Base-by-base conservation (phyloP, 1,284 basidiomycete species). In the Athelia sp. region DNA sequence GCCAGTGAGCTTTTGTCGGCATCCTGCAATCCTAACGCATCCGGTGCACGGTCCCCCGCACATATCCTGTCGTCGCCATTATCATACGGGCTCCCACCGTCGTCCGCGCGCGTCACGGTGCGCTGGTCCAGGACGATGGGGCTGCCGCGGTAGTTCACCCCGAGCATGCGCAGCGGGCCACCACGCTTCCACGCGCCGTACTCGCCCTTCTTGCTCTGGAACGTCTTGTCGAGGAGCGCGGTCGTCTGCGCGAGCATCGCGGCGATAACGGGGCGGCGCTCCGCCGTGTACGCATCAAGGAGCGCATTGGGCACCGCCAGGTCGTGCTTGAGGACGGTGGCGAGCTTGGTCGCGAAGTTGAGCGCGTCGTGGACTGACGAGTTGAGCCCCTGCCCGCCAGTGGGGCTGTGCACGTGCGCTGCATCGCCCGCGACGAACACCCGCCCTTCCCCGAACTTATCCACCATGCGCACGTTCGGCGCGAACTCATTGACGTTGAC, bases 291-390 rank as follows among this genome's bases (percentile, higher is more conserved):
- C 2, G 70, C 66, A 14, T 66, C 60, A 14, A 78, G 67, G 3
- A 62, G 56, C 8, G 36, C 15, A 17, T 40, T 40, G 8, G 36
- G 36, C 6, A 21, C n/a, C 8, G 63, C 51, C 13, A 73, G 64
- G 22, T 65, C 54, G 8, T 66, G 63, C 46, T 69, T 70, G 42
- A 67, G 58, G 2, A 73, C 72, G 11, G 76, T 60, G 4, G 72
- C 69, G 17, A 78, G 62, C 56, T 79, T 78, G 75, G 75, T 78
- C 3, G 65, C 69, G 17, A 79, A 61, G 46, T 74, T 74, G 49
- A 64, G 63, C 52, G 15, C 19, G 22, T 42, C 50, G 47, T 50
- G n/a, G 53, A 31, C 45, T 14, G 19, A 38, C 4, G 8, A 23
- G 23, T 13, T 34, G 6, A 45, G 19, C 24, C 46, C 54, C 40